These are phyloP conservation scores for Paracoccidioides brasiliensis DNA, from an alignment of 2,329 filamentous ascomycete species.

Conservation along the genomic window DNA sequence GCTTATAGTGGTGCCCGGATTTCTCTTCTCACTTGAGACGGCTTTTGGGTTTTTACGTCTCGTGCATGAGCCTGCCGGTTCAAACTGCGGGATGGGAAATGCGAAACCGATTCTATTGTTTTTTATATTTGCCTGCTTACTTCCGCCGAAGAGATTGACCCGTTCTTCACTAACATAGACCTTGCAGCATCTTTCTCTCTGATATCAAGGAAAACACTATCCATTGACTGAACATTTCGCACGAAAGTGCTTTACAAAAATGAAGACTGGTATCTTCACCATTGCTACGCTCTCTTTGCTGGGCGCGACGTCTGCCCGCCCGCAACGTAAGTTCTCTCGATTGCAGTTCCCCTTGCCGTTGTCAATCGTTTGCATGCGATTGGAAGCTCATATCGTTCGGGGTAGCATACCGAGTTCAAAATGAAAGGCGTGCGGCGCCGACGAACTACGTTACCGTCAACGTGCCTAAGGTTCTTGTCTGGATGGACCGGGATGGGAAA, in stretches of 20 bases:
- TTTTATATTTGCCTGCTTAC: background rate
- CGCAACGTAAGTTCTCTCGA: slow-evolving; percentile 18
- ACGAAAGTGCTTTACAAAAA: slow-evolving; percentile 17
- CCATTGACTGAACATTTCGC: background rate
- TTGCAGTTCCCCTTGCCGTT: background rate
- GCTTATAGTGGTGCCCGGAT: background rate
- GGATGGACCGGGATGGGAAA: slow-evolving; percentile 46
- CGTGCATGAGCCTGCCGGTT: too few species aligned
- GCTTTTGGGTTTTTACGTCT: too few species aligned
- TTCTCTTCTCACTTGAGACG: background rate
- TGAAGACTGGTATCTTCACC: slow-evolving; percentile 33
- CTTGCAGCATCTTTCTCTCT: slow-evolving; percentile 2
- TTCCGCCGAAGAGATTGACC: background rate
- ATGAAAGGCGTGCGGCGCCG: slow-evolving; percentile 26
- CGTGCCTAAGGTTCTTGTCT: slow-evolving; percentile 42
- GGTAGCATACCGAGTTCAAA: slow-evolving; percentile 19
- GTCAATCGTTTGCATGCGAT: background rate
- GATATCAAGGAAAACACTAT: background rate
- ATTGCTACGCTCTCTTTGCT: slow-evolving; percentile 29
- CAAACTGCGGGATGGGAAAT: background rate
- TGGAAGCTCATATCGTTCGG: slow-evolving; percentile 2
- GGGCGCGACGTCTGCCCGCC: slow-evolving; percentile 32
- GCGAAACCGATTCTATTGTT: background rate
- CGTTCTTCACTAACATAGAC: background rate
- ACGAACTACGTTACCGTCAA: slow-evolving; percentile 26